Evolutionary conservation across 441 rosid genomes (phyloP), one percentile per base, ranked within the genome.

Genomic region (Arabidopsis hybrid): DNA sequence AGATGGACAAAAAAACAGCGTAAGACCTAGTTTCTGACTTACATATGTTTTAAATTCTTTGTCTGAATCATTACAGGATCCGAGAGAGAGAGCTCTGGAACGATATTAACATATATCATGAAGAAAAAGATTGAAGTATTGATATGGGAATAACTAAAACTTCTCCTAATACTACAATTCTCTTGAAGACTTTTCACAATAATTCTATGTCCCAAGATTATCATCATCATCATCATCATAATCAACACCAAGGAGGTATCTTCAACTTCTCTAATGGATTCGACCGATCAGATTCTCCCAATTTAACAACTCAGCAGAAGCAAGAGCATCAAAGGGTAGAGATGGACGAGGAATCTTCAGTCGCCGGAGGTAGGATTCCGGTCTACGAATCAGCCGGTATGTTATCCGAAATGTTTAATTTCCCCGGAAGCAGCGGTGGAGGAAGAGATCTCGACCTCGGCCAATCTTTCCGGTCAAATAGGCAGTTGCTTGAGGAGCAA

Each of bases 341-440:
- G 38, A 81, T 90, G 66, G 95, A 89, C 17, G 90, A 88, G 59
- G 83, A 69, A 71, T 50, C 68, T 0, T 78, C 76, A 57, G 93
- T 86, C 67, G 90, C 85, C 65, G 75, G 91, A 32, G 70, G 62
- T 49, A 82, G 80, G 8, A 81, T 87, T 66, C 94, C 95, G 21
- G 93, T 76, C 12, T 92, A 95, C 29, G 94, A 91, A 79, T 79
- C 90, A 0, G 87, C 92, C 60, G 98, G 98, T 26, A 91, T 95
- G 91, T 76, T 91, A 78, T 92, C 98, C 3, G 99, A 95, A 76
- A 95, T 91, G 99, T 89, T 95, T 80, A 89, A 84, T 83, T 91
- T 89, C 60, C 83, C 94, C 46, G 47, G 85, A 5, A 85, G 86
- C 6, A 87, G 82, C 5, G 64, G 83, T 8, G 78, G 87, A 1